Conservation (phyloP, 257 asterid species). For the Striga asiatica region DNA sequence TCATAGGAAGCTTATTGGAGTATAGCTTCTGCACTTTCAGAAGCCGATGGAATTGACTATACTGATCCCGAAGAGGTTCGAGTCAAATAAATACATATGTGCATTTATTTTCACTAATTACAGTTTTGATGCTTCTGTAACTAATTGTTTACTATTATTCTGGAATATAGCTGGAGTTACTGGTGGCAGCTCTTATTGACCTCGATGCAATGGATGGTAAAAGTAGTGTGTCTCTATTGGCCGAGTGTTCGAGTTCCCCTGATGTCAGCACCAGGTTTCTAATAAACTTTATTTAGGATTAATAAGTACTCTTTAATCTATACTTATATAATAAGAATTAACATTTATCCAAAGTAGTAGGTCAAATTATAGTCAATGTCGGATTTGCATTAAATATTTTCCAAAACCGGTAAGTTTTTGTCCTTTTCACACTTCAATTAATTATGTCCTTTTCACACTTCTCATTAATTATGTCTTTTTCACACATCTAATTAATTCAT, state of each 20-base stretch:
- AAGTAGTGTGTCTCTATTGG: conserved; percentile 70
- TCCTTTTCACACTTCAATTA: too few relatives aligned
- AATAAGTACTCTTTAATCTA: neutral
- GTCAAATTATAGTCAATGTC: too few relatives aligned
- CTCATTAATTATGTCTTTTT: too few relatives aligned
- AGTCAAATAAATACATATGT: neutral
- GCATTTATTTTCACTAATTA: neutral
- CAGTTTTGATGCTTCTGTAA: neutral
- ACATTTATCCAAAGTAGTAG: too few relatives aligned
- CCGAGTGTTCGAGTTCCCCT: conserved; percentile 90
- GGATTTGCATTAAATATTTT: too few relatives aligned
- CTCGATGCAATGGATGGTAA: conserved; percentile 97
- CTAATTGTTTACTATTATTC: conserved; percentile 15
- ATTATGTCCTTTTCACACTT: too few relatives aligned
- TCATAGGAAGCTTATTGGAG: conserved; percentile 77
- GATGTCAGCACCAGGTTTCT: conserved; percentile 79
- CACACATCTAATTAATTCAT: too few relatives aligned
- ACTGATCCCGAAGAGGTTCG: conserved; percentile 93
- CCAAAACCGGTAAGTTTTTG: too few relatives aligned
- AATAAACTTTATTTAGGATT: neutral
- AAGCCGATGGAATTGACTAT: conserved; percentile 90
- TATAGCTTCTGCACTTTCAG: conserved; percentile 88
- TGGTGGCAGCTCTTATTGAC: conserved; percentile 80
- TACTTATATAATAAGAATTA: too few relatives aligned
- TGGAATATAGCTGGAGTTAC: conserved; percentile 68